A percentile compares a stretch with the other conserved stretches of the same genome.
Evolutionary conservation across 352 stramenopile genomes (phyloP).

Genomic region (Blastocystis sp.): DNA sequence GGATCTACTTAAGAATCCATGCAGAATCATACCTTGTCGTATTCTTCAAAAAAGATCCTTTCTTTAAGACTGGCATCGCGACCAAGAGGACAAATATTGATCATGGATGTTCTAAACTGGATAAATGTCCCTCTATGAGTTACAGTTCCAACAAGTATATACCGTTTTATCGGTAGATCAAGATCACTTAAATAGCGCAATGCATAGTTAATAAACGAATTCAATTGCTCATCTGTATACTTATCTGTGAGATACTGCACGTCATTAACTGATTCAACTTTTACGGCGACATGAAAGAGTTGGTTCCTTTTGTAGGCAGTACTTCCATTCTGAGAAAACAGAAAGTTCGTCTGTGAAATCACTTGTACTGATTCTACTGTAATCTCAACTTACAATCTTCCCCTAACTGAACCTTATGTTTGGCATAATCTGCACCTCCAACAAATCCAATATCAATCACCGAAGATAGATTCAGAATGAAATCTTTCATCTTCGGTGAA

Average conservation of each 20-base stretch:
- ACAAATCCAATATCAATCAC: conserved; percentile 47
- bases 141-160: background rate
- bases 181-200: conserved; percentile 56
- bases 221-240: conserved; percentile 29
- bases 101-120: conserved; percentile 56
- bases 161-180: conserved; percentile 50
- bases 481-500: conserved; percentile 14
- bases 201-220: conserved; percentile 33
- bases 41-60: conserved; percentile 14
- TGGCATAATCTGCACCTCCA: conserved; percentile 32
- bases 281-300: conserved; percentile 2
- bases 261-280: background rate
- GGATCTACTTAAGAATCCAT: background rate
- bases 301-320: background rate
- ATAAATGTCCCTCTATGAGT: conserved; percentile 49
- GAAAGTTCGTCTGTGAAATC: conserved; percentile 7
- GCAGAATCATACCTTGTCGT: background rate
- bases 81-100: conserved; percentile 61
- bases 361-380: background rate
- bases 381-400: background rate
- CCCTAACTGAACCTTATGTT: conserved; percentile 27
- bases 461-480: background rate
- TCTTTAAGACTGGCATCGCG: background rate
- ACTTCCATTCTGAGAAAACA: conserved; percentile 52
- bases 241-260: conserved; percentile 37